Evolutionary conservation across 345 rosid genomes (phyloP).

Genomic region (Pseudoturritis turrita): DNA sequence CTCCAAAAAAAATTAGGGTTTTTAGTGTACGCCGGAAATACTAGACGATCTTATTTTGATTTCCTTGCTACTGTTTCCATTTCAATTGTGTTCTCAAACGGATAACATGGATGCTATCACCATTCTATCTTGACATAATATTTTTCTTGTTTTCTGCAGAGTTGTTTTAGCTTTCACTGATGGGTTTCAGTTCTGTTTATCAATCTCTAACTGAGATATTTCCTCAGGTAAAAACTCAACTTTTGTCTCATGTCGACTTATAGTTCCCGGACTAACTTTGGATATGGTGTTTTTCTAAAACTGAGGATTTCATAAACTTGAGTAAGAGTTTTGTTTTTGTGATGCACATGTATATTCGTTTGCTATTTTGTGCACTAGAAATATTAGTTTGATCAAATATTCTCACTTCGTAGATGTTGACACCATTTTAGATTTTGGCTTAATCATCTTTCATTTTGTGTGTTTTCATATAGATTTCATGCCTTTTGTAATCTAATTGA

Average conservation of each 20-base stretch:
- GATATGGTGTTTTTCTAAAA: neutral
- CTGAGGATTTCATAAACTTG: neutral
- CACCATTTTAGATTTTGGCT: neutral
- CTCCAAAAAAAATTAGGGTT: neutral
- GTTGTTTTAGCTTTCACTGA: slow-evolving; percentile 10
- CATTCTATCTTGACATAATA: too few relatives aligned
- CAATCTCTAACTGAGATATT: slow-evolving; percentile 54
- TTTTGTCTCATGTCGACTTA: neutral
- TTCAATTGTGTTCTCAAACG: neutral
- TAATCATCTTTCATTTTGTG: neutral
- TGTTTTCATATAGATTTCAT: neutral
- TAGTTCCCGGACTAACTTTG: neutral
- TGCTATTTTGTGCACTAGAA: neutral
- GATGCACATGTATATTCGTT: neutral
- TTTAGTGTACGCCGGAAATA: neutral
- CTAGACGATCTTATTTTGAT: neutral
- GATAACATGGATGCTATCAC: neutral
- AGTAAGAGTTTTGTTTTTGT: neutral
- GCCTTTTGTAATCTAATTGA: neutral
- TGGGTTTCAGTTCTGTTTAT: slow-evolving; percentile 66
- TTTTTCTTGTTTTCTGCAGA: neutral
- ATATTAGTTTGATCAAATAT: neutral
- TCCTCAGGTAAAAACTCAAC: slow-evolving; percentile 60
- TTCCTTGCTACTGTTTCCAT: neutral
- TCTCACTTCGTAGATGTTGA: neutral